Evolutionary conservation across 2,329 filamentous ascomycete species (phyloP).

Genomic region (Xylariaceae sp.): DNA sequence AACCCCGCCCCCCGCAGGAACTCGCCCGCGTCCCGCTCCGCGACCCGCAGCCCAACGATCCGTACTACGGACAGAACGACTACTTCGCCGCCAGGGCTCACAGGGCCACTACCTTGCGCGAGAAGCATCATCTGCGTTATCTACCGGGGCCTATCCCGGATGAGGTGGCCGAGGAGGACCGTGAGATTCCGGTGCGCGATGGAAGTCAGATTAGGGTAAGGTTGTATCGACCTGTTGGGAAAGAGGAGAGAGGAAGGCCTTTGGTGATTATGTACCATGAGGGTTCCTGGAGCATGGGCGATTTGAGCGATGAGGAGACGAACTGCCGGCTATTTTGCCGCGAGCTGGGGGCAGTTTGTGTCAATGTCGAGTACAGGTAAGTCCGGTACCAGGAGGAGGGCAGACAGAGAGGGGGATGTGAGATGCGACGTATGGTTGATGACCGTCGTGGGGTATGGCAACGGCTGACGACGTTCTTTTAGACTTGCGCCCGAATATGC

Average conservation of each 20-base stretch:
- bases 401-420: background rate
- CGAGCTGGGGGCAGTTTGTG: conserved; percentile 33
- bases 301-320: conserved; percentile 26
- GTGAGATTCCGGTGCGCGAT: conserved; percentile 29
- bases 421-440: too few species aligned
- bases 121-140: conserved; percentile 25
- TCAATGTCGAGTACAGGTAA: conserved; percentile 37
- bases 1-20: conserved; percentile 12
- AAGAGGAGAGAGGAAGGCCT: conserved; percentile 16
- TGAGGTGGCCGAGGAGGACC: conserved; percentile 24
- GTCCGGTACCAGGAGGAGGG: background rate
- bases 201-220: conserved; percentile 28
- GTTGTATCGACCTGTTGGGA: conserved; percentile 26
- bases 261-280: conserved; percentile 32
- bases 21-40: conserved; percentile 15
- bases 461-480: background rate
- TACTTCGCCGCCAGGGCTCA: conserved; percentile 16
- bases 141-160: conserved; percentile 21
- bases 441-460: background rate
- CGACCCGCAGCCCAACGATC: conserved; percentile 8
- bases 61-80: conserved; percentile 18
- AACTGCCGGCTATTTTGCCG: conserved; percentile 28
- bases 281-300: conserved; percentile 30
- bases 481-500: conserved; percentile 40
- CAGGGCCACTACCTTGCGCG: conserved; percentile 20